Percentiles rank a stretch among this genome's conserved stretches.
These are phyloP conservation scores for Ganoderma lucidum DNA, from an alignment of 1,284 basidiomycete species.

Conservation along the genomic window DNA sequence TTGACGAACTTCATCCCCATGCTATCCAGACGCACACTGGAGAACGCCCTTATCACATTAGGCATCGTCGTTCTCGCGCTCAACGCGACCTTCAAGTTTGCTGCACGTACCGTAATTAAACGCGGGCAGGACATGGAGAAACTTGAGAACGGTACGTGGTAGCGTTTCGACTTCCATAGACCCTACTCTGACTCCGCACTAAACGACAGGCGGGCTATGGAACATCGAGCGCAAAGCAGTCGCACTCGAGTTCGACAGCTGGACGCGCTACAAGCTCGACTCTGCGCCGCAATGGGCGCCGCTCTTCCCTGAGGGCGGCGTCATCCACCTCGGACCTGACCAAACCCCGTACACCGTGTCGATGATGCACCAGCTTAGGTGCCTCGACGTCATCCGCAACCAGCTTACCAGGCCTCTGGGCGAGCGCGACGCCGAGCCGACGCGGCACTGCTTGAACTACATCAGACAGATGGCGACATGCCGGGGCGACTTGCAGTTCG, in stretches of 20 bases:
- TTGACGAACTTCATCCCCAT: background rate
- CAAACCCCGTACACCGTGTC: constrained; percentile 31
- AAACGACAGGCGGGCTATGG: background rate
- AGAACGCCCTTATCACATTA: background rate
- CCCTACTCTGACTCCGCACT: background rate
- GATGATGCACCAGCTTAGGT: constrained; percentile 36
- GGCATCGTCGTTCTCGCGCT: background rate
- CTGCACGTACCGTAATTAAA: background rate
- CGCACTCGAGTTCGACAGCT: constrained; percentile 22
- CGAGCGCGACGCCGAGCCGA: constrained; percentile 19
- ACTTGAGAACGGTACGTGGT: background rate
- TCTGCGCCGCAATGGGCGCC: constrained; percentile 23
- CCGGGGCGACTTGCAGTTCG: constrained; percentile 26
- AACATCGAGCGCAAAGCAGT: constrained; percentile 24
- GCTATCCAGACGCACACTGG: background rate
- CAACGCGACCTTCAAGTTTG: background rate
- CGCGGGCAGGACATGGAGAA: background rate
- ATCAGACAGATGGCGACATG: constrained; percentile 32
- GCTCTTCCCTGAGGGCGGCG: constrained; percentile 29
- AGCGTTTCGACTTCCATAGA: background rate
- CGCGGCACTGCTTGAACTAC: constrained; percentile 36
- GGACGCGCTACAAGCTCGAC: constrained; percentile 29
- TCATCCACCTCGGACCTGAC: constrained; percentile 24
- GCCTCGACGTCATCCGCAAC: constrained; percentile 33
- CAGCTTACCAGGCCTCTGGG: constrained; percentile 19